phyloP scores from a whole-genome alignment of 768 basidiomycete genomes.

The Lentinus tigrinus region DNA sequence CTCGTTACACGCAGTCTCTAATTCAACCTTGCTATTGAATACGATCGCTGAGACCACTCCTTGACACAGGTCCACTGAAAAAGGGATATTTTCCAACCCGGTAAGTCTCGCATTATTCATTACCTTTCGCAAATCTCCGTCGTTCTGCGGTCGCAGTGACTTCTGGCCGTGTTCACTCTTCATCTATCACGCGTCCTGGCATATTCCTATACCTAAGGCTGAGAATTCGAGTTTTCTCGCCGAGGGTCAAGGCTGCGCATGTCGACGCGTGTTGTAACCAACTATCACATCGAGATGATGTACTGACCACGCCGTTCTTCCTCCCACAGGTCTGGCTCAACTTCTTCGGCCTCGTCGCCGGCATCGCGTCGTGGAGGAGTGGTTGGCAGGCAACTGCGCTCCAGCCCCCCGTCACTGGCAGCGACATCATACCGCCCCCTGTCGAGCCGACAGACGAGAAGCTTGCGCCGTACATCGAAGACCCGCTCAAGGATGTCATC shows the following conservation, averaged over 20 bases:
- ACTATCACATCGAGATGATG: slow-evolving; percentile 35
- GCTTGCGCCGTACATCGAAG: slow-evolving; percentile 9
- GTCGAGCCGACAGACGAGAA: slow-evolving; percentile 11
- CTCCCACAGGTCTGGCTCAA: slow-evolving; percentile 37
- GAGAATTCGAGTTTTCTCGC: not conserved
- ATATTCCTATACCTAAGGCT: not conserved
- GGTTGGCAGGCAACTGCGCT: slow-evolving; percentile 73
- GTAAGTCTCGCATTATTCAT: slow-evolving; percentile 36
- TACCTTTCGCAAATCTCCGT: slow-evolving; percentile 1
- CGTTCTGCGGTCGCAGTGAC: too few relatives aligned
- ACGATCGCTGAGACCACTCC: not conserved
- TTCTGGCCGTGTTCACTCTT: too few relatives aligned
- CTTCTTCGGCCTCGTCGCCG: slow-evolving; percentile 47
- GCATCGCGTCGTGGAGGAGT: slow-evolving; percentile 58
- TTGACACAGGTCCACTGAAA: slow-evolving; percentile 59
- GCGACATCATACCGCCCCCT: slow-evolving; percentile 2
- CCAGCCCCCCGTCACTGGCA: slow-evolving; percentile 24
- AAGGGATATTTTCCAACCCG: slow-evolving; percentile 65
- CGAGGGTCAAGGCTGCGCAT: not conserved
- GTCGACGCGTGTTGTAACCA: slow-evolving; percentile 12
- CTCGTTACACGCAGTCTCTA: not conserved
- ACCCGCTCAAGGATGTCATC: slow-evolving; percentile 12
- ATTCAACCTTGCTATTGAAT: too few relatives aligned
- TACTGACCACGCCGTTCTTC: not conserved
- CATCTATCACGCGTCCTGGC: not conserved